Evolutionary conservation across 192 early-diverging fungal species (phyloP).

Genomic region (Coemansia sp.): DNA sequence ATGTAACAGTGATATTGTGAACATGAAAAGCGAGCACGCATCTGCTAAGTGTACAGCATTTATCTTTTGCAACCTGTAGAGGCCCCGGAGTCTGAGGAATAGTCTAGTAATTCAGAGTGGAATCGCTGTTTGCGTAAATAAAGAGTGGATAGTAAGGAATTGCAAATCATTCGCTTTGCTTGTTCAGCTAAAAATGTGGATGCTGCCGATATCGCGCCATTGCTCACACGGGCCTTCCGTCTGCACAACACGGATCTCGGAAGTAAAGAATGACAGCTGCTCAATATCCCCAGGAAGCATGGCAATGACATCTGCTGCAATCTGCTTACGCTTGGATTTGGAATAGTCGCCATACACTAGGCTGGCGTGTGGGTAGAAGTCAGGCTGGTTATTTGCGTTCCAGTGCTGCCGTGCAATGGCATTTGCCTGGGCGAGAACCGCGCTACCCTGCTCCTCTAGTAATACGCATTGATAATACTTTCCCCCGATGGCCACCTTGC

Average conservation of each 20-base stretch:
- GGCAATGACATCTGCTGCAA: constrained; percentile 4
- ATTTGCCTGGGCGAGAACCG: constrained; percentile 17
- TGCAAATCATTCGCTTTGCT: background rate
- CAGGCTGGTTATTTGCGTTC: constrained; percentile 8
- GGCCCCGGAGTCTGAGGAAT: background rate
- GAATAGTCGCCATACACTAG: constrained; percentile 31
- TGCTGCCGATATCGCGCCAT: constrained; percentile 37
- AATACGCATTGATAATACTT: constrained; percentile 43
- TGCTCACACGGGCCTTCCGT: constrained; percentile 30
- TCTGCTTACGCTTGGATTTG: background rate
- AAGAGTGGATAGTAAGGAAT: background rate
- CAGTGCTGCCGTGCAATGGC: constrained; percentile 32
- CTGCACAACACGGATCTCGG: constrained; percentile 22
- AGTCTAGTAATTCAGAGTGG: background rate
- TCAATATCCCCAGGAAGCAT: constrained; percentile 21
- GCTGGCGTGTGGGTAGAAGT: constrained; percentile 42
- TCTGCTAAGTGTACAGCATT: background rate
- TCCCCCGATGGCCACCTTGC: constrained; percentile 11
- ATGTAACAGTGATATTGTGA: background rate
- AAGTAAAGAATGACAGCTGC: constrained; percentile 24
- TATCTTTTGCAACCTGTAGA: background rate
- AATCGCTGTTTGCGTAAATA: background rate
- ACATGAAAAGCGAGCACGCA: background rate
- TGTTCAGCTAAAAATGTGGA: constrained; percentile 8
- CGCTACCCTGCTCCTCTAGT: constrained; percentile 10